Evolutionary conservation across 768 basidiomycete genomes (phyloP), one percentile per base, ranked within the genome.

Genomic region (Tephrocybe sp.): DNA sequence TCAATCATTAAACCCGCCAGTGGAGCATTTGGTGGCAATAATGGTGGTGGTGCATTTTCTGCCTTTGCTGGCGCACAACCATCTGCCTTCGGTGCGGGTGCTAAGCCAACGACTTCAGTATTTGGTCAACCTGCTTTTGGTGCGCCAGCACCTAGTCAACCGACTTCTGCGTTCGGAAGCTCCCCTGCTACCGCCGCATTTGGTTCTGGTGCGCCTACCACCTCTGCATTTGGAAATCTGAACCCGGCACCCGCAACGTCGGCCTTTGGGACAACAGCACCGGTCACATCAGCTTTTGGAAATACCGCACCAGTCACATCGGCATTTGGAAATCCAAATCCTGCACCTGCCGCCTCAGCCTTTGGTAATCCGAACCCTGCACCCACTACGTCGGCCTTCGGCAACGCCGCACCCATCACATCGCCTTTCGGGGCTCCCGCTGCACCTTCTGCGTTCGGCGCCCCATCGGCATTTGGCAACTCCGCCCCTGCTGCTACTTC

Each of bases 31-130:
- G 73, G 74, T 0, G 72, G 72, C 39, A 73, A 63, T 1, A 63
- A 64, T 13, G 69, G 75, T 1, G 70, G 76, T 13, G 77, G 69
- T 3, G 54, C 40, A 7, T 82, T 80, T 53, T 75, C 78, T 30
- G 73, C 78, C 4, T 83, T 83, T 59, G 68, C 77, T n/a, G 67
- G 70, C 4, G 70, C 75, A 39, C 70, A 75, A 39, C 70, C 76
- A 0, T 63, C 79, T 14, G 61, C 73, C 16, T 82, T 83, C 57
- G 66, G 70, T 17, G 32, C 64, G 4, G 51, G 65, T 17, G 56
- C 65, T 4, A 26, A 26, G 26, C 56, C 56, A 16, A 58, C 39
- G n/a, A 52, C 65, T 8, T 63, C 66, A 9, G 61, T 56, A 5
- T 72, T 74, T 45, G 71, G 71, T 11, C 59, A 65, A 20, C 55